phyloP scores from a whole-genome alignment of 1,284 basidiomycete genomes.

The Pascua guehoae region DNA sequence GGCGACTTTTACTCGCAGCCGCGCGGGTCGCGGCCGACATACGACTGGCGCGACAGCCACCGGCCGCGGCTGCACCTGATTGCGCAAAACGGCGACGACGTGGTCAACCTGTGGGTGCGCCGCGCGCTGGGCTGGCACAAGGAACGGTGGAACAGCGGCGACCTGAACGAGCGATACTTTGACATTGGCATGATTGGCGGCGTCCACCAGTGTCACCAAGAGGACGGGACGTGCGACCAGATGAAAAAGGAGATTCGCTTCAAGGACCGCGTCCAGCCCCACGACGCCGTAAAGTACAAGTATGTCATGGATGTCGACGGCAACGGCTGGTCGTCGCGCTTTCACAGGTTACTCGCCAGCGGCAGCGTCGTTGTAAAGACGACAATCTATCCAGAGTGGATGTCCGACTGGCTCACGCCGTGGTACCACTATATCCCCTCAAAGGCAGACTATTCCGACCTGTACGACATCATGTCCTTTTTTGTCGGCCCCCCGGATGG shows the following conservation, averaged over 20 bases:
- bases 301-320: constrained; percentile 25
- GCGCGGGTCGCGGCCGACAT: constrained; percentile 15
- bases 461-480: constrained; percentile 54
- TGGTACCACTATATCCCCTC: constrained; percentile 53
- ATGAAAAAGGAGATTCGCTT: constrained; percentile 38
- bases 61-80: constrained; percentile 44
- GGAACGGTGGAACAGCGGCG: constrained; percentile 28
- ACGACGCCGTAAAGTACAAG: constrained; percentile 28
- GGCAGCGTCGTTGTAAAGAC: constrained; percentile 51
- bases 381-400: constrained; percentile 52
- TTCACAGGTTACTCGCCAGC: constrained; percentile 46
- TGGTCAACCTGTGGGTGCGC: constrained; percentile 41
- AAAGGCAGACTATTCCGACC: constrained; percentile 52
- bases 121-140: constrained; percentile 32
- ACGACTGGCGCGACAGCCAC: constrained; percentile 46
- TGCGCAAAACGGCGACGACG: constrained; percentile 31
- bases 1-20: constrained; percentile 43
- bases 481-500: constrained; percentile 50
- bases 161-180: constrained; percentile 46
- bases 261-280: constrained; percentile 31
- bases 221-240: constrained; percentile 46
- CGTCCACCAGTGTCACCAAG: constrained; percentile 36
- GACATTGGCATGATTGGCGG: constrained; percentile 47
- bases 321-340: constrained; percentile 48
- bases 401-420: constrained; percentile 49